These are phyloP conservation scores for Cyberlindnera mycetangii DNA, from an alignment of 805 yeast genomes.

Conservation along the genomic window DNA sequence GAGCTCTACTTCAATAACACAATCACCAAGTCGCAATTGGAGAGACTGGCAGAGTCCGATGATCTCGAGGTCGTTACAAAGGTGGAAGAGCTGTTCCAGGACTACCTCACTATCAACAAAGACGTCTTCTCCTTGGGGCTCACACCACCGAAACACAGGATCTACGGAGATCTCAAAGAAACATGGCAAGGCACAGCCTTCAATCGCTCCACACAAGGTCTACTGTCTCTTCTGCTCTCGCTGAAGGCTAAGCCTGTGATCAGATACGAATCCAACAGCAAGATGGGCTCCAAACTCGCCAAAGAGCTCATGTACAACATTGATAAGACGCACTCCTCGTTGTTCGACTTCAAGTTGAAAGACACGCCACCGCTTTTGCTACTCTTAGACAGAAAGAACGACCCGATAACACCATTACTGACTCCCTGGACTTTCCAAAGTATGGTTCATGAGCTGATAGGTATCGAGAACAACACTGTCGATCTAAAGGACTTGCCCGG, in stretches of 20 bases:
- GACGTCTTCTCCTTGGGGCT: conserved; percentile 52
- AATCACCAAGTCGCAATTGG: conserved; percentile 73
- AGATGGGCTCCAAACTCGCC: conserved; percentile 63
- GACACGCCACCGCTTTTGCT: conserved; percentile 75
- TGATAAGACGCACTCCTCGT: conserved; percentile 47
- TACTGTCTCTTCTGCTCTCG: conserved; percentile 63
- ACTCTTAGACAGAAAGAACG: conserved; percentile 79
- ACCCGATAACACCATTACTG: conserved; percentile 89
- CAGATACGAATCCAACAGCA: conserved; percentile 70
- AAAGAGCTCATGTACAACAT: conserved; percentile 59
- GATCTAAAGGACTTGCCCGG: conserved; percentile 56
- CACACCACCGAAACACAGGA: conserved; percentile 28
- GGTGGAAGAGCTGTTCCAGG: conserved; percentile 83
- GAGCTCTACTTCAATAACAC: conserved; percentile 76
- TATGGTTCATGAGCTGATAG: conserved; percentile 92
- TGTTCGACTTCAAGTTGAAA: conserved; percentile 63
- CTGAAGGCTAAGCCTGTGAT: conserved; percentile 76
- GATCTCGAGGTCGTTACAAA: conserved; percentile 74
- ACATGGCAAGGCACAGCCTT: conserved; percentile 47
- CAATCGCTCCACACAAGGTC: conserved; percentile 37
- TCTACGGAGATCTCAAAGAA: conserved; percentile 37
- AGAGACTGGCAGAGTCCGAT: conserved; percentile 86
- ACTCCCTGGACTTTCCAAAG: conserved; percentile 98
- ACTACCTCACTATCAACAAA: conserved; percentile 69
- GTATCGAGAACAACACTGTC: conserved; percentile 78